Evolutionary conservation across 192 early-diverging fungal genomes (phyloP).

Genomic region (Oehlia diaphana): DNA sequence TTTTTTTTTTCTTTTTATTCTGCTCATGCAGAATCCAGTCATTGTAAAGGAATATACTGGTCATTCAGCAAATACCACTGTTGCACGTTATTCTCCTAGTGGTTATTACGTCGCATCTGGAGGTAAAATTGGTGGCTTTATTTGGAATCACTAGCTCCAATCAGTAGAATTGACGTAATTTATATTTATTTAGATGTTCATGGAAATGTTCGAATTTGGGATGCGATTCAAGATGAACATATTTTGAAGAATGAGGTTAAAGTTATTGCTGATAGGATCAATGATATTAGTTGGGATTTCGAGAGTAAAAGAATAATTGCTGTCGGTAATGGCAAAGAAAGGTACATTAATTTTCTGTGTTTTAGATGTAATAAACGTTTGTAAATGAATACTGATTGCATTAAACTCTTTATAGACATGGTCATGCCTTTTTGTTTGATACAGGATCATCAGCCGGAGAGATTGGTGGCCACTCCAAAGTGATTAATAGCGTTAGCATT

Average conservation of each 20-base stretch:
- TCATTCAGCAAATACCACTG: slow-evolving; percentile 75
- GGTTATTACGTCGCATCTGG: slow-evolving; percentile 97
- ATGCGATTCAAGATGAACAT: slow-evolving; percentile 75
- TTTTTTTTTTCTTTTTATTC: neutral
- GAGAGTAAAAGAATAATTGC: slow-evolving; percentile 97
- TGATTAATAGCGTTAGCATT: slow-evolving; percentile 84
- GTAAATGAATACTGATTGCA: neutral
- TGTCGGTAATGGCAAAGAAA: slow-evolving; percentile 91
- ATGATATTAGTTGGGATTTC: slow-evolving; percentile 91
- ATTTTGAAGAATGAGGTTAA: slow-evolving; percentile 83
- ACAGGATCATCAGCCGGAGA: slow-evolving; percentile 86
- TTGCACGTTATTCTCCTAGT: slow-evolving; percentile 87
- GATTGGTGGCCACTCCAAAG: slow-evolving; percentile 87
- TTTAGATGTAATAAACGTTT: neutral
- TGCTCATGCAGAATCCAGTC: slow-evolving; percentile 60
- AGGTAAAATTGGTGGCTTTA: slow-evolving; percentile 51
- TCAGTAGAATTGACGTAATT: slow-evolving; percentile 9
- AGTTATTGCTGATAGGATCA: slow-evolving; percentile 74
- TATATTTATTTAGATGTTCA: slow-evolving; percentile 54
- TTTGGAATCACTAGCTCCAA: neutral
- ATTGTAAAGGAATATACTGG: slow-evolving; percentile 82
- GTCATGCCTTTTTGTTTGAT: slow-evolving; percentile 89
- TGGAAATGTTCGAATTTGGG: slow-evolving; percentile 96
- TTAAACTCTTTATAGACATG: slow-evolving; percentile 56
- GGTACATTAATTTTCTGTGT: slow-evolving; percentile 37